Base-by-base conservation (phyloP, 2,329 filamentous ascomycete species). In the Proliferodiscus dingleyae region DNA sequence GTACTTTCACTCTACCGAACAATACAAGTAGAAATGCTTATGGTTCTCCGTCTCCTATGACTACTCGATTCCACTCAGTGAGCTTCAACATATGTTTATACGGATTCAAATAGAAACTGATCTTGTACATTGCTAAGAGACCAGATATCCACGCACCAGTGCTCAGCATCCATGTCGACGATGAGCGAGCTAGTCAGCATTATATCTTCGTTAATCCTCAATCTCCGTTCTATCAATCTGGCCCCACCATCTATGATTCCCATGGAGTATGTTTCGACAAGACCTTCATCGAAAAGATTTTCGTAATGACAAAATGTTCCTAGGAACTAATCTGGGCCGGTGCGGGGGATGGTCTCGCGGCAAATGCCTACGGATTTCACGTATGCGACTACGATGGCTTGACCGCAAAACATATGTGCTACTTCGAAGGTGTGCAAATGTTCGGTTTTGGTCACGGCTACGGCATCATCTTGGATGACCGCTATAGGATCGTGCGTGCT, bases 401-500 rank as follows among this genome's bases (percentile, higher is more conserved):
- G 26, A n/a, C 5, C n/a, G 26, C 10, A 9, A 29, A n/a, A 29
- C 26, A 29, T n/a, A 10, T 29, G 26, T 29, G 26, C 26, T 29
- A 29, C 26, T 29, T 29, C n/a, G 26, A 29, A 3, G 26, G 26
- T 10, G 26, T 29, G 3, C 26, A 29, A n/a, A 29, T 9, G 10
- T 29, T 29, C 26, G 16, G 45, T 64, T 26, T 43, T 41, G 53
- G 55, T 4, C 53, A 56, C 40, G 58, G 58, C 2, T 52, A 60
- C 28, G 49, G 45, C 2, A 56, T 49, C 3, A 55, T 62, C 15
- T 16, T 64, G 21, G 49, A 63, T 45, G 41, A 59, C 30, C 52
- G 56, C 21, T 64, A 63, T 41, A 55, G 62, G 36, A 57, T 59
- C 0, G 55, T 63, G 36, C 49, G 49, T 2, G 55, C 60, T 28